Conservation (phyloP, 177 flowering plant species). For the Vitis hybrid region DNA sequence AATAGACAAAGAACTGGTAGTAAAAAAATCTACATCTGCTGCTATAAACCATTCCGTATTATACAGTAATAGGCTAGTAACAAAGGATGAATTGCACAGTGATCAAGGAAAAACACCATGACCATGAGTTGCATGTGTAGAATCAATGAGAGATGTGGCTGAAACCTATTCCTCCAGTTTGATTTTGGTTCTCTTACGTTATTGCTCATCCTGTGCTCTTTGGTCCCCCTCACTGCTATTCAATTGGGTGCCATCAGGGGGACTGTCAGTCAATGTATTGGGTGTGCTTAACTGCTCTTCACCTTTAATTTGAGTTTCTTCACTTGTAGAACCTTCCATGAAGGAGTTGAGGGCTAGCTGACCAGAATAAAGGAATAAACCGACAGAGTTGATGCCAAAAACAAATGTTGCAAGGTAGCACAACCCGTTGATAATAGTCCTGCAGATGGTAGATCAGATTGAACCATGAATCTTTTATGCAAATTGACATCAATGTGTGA, state of each 20-base stretch:
- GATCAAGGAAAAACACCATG: conserved; percentile 1
- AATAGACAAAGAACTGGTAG: too few relatives aligned
- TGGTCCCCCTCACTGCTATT: conserved; percentile 26
- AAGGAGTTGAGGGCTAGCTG: conserved; percentile 83
- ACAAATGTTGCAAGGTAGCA: conserved; percentile 97
- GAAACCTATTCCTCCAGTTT: conserved; percentile 3
- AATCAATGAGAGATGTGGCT: neutral
- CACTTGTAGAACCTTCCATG: conserved; percentile 35
- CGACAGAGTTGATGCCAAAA: conserved; percentile 77
- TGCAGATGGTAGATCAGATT: conserved; percentile 31
- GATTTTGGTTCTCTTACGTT: conserved; percentile 9
- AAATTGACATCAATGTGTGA: neutral
- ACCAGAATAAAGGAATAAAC: conserved; percentile 72
- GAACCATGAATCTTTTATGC: neutral
- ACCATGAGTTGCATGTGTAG: neutral
- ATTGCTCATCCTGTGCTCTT: conserved; percentile 29
- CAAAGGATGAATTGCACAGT: neutral
- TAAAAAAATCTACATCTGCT: too few relatives aligned
- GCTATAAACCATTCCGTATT: too few relatives aligned
- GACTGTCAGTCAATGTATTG: conserved; percentile 15
- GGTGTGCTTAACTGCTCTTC: conserved; percentile 22
- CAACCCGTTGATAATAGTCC: conserved; percentile 88
- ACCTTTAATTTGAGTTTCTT: conserved; percentile 22
- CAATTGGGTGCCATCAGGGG: conserved; percentile 22
- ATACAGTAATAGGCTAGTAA: neutral